These are phyloP conservation scores for Litchi chinensis DNA, from an alignment of 345 rosid genomes.

Conservation along the genomic window DNA sequence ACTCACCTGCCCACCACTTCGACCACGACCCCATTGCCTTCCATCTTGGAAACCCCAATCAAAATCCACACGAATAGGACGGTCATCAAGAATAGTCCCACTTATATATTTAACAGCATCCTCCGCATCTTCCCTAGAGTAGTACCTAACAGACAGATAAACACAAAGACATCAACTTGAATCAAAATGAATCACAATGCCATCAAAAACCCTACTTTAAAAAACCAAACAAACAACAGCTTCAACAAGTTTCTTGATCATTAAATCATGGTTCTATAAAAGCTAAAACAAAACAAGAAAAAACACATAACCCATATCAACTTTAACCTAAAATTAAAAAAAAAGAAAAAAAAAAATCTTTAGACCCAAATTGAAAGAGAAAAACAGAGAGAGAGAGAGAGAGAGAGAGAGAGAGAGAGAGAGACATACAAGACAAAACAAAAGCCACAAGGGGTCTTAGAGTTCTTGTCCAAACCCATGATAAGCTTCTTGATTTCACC, in stretches of 20 bases:
- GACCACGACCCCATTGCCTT: constrained; percentile 99
- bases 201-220: not conserved
- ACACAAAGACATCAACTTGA: not conserved
- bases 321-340: not conserved
- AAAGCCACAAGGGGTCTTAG: constrained; percentile 96
- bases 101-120: constrained; percentile 94
- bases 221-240: not conserved
- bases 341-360: not conserved
- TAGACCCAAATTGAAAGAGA: not conserved
- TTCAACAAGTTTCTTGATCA: not conserved
- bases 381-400: not conserved
- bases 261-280: not conserved
- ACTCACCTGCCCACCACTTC: constrained; percentile 95
- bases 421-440: constrained; percentile 78
- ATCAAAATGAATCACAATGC: not conserved
- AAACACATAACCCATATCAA: no score
- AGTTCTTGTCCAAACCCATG: constrained; percentile 97
- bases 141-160: constrained; percentile 49
- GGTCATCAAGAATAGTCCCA: constrained; percentile 96
- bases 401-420: not conserved
- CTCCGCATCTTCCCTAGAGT: constrained; percentile 96
- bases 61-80: constrained; percentile 97
- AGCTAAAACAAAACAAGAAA: not conserved
- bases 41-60: constrained; percentile 99
- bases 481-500: constrained; percentile 95